These are phyloP conservation scores for Penicillium lividum DNA, from an alignment of 495 filamentous ascomycete species.

Conservation along the genomic window DNA sequence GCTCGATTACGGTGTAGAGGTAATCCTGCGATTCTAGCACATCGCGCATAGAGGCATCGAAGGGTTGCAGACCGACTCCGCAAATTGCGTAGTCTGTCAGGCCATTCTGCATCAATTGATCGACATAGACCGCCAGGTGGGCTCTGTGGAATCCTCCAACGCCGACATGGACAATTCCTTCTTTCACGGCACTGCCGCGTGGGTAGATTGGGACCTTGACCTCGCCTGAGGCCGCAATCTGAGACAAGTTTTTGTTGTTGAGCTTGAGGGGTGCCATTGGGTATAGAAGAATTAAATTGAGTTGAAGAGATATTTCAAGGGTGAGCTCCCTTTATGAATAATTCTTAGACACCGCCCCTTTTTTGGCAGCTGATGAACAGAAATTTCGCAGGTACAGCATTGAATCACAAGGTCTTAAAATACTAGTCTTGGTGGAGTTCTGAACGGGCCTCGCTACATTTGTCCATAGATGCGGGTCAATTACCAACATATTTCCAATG, in stretches of 20 bases:
- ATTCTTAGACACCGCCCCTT: background rate
- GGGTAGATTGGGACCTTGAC: conserved; percentile 39
- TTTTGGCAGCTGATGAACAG: background rate
- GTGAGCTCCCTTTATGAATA: background rate
- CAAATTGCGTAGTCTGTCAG: conserved; percentile 46
- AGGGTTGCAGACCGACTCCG: conserved; percentile 50
- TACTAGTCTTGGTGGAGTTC: conserved; percentile 1
- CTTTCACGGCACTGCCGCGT: conserved; percentile 44
- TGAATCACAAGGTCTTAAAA: background rate
- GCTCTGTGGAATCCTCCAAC: conserved; percentile 53
- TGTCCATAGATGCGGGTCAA: background rate
- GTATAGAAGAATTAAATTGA: background rate
- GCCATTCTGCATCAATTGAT: conserved; percentile 49
- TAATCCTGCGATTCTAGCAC: conserved; percentile 43
- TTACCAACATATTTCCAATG: background rate
- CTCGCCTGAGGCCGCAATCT: conserved; percentile 30
- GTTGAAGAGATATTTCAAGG: background rate
- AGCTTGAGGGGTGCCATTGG: conserved; percentile 46
- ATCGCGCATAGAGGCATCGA: conserved; percentile 48
- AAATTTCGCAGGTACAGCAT: background rate
- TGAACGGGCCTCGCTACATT: background rate
- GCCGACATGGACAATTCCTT: conserved; percentile 51
- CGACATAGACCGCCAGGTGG: conserved; percentile 49
- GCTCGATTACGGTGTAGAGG: conserved; percentile 51
- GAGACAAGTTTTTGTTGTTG: conserved; percentile 39